Conservation (phyloP, 768 basidiomycete species). For the Myochromella boudieri region DNA sequence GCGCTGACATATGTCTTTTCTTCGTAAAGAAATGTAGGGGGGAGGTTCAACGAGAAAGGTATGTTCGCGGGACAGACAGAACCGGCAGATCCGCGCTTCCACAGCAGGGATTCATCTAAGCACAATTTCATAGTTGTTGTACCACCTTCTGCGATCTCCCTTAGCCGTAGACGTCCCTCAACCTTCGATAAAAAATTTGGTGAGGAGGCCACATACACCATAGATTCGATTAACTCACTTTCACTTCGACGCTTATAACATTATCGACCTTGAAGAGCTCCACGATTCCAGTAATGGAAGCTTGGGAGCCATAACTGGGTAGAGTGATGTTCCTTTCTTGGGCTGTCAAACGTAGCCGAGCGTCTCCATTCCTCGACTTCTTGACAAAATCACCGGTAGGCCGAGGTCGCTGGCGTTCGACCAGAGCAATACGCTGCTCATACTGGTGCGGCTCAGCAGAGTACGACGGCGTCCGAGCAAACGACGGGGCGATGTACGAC, state of each 20-base stretch:
- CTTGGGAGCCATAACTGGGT: conserved; percentile 59
- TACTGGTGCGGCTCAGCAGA: conserved; percentile 50
- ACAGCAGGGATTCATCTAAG: conserved; percentile 52
- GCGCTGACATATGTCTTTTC: conserved; percentile 54
- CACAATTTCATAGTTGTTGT: conserved; percentile 50
- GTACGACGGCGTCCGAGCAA: conserved; percentile 46
- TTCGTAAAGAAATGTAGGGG: conserved; percentile 55
- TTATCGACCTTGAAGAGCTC: conserved; percentile 55
- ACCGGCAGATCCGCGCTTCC: conserved; percentile 48
- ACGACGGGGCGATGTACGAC: conserved; percentile 38
- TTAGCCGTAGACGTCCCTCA: conserved; percentile 57
- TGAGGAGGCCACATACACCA: no score
- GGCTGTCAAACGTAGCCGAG: conserved; percentile 48
- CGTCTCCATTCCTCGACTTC: conserved; percentile 52
- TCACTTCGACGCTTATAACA: conserved; percentile 61
- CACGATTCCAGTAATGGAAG: conserved; percentile 53
- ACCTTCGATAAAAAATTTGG: conserved; percentile 44
- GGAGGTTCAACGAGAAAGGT: conserved; percentile 56
- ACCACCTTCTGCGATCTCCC: conserved; percentile 71
- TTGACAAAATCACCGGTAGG: conserved; percentile 56
- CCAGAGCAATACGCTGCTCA: conserved; percentile 54
- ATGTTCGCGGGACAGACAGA: conserved; percentile 51
- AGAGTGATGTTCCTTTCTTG: conserved; percentile 50
- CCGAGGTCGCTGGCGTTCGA: conserved; percentile 35
- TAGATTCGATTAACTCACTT: conserved; percentile 40